Conservation (phyloP, 2,329 filamentous ascomycete genomes). For the Phialemonium atrogriseum region DNA sequence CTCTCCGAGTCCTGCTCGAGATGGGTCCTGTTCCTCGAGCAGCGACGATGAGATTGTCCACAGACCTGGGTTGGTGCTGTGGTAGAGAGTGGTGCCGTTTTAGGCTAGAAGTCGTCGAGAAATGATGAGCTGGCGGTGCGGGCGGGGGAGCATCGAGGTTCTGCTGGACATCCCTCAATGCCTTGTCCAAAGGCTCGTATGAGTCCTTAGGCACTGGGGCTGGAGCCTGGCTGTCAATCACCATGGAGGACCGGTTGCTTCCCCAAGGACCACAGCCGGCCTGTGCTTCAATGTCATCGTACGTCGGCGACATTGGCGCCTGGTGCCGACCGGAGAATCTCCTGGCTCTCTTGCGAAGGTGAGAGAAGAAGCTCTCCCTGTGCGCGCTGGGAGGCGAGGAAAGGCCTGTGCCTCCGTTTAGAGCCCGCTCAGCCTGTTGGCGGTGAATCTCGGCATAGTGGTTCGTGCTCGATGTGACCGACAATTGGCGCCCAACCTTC, state of each 20-base stretch:
- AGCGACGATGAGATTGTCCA: constrained; percentile 53
- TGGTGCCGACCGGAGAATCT: constrained; percentile 88
- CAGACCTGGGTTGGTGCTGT: constrained; percentile 53
- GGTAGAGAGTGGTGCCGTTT: constrained; percentile 60
- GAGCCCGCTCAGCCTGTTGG: constrained; percentile 81
- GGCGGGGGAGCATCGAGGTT: constrained; percentile 38
- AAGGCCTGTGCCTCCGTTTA: constrained; percentile 72
- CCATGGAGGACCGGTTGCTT: constrained; percentile 76
- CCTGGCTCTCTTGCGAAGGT: constrained; percentile 85
- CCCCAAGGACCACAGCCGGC: constrained; percentile 86
- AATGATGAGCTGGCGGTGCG: constrained; percentile 45
- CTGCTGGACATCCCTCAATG: constrained; percentile 45
- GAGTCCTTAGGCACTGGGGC: constrained; percentile 43
- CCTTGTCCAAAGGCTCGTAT: constrained; percentile 53
- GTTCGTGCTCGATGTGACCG: constrained; percentile 83
- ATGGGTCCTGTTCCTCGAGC: constrained; percentile 51
- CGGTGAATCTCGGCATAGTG: constrained; percentile 86
- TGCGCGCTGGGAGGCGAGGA: constrained; percentile 70
- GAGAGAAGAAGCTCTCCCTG: constrained; percentile 97
- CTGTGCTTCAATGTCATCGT: constrained; percentile 87
- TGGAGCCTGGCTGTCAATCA: constrained; percentile 52
- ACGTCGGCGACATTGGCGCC: constrained; percentile 66
- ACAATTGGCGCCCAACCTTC: constrained; percentile 93
- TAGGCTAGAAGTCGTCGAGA: constrained; percentile 41
- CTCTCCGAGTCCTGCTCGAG: constrained; percentile 72